Percentiles rank a stretch among this genome's conserved stretches.
Conservation (phyloP, 169 alveolate genomes). For the Neospora caninum region DNA sequence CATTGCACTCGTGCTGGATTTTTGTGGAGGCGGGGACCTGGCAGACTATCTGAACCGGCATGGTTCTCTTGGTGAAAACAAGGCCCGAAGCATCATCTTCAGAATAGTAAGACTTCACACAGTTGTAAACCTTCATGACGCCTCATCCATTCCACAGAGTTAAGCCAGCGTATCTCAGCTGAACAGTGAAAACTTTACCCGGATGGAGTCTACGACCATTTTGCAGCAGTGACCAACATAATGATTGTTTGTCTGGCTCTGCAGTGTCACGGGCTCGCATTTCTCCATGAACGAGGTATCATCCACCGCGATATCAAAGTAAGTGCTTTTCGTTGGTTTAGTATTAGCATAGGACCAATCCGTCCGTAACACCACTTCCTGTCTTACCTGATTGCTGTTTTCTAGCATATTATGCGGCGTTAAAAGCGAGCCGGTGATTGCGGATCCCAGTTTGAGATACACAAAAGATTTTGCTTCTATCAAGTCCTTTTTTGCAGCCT, state of each 20-base stretch:
- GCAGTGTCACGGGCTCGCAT: slow-evolving; percentile 63
- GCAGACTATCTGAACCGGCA: slow-evolving; percentile 48
- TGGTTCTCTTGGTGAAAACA: slow-evolving; percentile 16
- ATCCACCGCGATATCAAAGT: slow-evolving; percentile 69
- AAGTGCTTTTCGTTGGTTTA: background rate
- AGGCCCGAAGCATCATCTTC: slow-evolving; percentile 35
- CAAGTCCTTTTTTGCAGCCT: background rate
- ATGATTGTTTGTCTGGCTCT: background rate
- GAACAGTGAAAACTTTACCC: background rate
- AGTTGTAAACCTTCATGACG: background rate
- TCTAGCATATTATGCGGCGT: too few species aligned
- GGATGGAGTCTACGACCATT: background rate
- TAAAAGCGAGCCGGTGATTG: background rate
- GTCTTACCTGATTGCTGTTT: too few species aligned
- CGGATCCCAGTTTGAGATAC: background rate
- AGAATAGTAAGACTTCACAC: slow-evolving; percentile 26
- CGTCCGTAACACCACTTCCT: too few species aligned
- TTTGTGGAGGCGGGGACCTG: slow-evolving; percentile 76
- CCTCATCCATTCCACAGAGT: background rate
- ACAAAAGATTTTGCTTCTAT: background rate
- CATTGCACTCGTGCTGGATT: slow-evolving; percentile 70
- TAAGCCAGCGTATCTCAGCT: background rate
- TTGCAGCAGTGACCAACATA: too few species aligned
- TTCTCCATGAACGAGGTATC: slow-evolving; percentile 46
- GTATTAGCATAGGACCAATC: too few species aligned